Evolutionary conservation across 176 grass and related monocot species (phyloP).

Genomic region (Avena atlantica): DNA sequence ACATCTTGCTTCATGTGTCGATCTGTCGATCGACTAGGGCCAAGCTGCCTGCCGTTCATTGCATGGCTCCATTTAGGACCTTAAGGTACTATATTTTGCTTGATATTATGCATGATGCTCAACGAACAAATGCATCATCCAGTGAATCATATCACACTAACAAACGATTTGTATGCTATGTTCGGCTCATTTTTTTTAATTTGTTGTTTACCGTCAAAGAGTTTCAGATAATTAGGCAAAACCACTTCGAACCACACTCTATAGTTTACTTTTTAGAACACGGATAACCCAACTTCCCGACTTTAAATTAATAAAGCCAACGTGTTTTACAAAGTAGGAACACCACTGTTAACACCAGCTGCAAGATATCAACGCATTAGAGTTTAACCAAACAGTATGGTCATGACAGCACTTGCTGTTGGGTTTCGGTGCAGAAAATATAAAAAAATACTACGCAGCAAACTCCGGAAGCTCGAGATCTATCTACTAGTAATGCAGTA

Average conservation of each 20-base stretch:
- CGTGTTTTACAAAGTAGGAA: too few species aligned
- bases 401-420: too few species aligned
- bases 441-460: too few species aligned
- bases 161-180: background rate
- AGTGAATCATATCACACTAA: background rate
- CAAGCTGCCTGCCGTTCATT: slow-evolving; percentile 2
- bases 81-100: background rate
- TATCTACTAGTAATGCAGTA: too few species aligned
- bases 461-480: too few species aligned
- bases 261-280: too few species aligned
- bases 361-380: too few species aligned
- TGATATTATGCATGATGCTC: background rate
- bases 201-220: background rate
- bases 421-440: too few species aligned
- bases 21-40: background rate
- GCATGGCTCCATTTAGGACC: slow-evolving; percentile 11
- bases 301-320: too few species aligned
- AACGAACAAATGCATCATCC: background rate
- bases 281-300: too few species aligned
- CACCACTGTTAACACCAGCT: too few species aligned
- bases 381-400: too few species aligned
- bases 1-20: slow-evolving; percentile 24
- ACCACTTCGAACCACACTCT: background rate
- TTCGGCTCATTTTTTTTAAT: background rate
- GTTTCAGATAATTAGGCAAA: background rate